Evolutionary conservation across 139 green algal genomes (phyloP).

Genomic region (Micromonas commoda): DNA sequence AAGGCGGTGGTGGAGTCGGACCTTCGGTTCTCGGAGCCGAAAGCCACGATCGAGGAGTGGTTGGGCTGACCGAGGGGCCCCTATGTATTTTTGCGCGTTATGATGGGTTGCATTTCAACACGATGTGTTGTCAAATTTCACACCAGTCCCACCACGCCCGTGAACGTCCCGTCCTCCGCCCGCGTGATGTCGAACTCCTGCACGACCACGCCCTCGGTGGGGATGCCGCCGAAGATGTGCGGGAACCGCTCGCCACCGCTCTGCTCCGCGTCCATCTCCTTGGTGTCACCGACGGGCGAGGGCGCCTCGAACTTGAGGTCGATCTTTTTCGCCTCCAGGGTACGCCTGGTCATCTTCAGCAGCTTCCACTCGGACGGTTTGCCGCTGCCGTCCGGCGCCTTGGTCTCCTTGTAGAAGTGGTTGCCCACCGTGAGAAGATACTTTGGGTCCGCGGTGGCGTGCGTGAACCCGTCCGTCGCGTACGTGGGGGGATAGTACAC

Average conservation of each 20-base stretch:
- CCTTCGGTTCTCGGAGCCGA: background rate
- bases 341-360: slow-evolving; percentile 13
- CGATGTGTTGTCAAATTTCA: background rate
- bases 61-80: too few species aligned
- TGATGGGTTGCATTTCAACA: background rate
- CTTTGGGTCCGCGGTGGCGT: slow-evolving; percentile 27
- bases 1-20: background rate
- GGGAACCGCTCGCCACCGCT: slow-evolving; percentile 22
- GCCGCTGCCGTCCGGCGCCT: too few species aligned
- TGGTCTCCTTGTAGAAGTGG: slow-evolving; percentile 25
- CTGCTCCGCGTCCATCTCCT: background rate
- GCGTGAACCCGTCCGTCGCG: slow-evolving; percentile 20
- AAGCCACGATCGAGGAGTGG: slow-evolving; percentile 14
- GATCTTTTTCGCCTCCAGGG: background rate
- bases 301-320: slow-evolving; percentile 9
- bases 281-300: slow-evolving; percentile 13
- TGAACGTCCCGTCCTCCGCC: background rate
- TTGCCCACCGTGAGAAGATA: slow-evolving; percentile 22
- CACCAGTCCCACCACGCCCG: slow-evolving; percentile 4
- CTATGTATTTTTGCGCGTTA: too few species aligned
- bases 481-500: slow-evolving; percentile 32
- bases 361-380: slow-evolving; percentile 15
- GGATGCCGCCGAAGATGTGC: slow-evolving; percentile 26
- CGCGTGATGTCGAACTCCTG: slow-evolving; percentile 9
- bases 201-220: background rate